Evolutionary conservation across 257 asterid species (phyloP).

Genomic region (Eucommia ulmoides): DNA sequence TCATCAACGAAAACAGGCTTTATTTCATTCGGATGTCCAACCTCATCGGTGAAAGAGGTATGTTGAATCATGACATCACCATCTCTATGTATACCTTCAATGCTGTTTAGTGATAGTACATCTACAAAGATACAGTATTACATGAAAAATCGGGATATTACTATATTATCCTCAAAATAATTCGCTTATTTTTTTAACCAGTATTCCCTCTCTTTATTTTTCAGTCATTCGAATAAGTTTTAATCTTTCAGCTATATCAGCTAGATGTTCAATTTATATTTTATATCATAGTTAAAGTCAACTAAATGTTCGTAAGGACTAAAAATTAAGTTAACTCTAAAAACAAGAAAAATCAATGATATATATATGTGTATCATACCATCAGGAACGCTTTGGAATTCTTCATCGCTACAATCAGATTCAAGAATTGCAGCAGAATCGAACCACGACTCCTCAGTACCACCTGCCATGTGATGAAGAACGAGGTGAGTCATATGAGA

Average conservation of each 20-base stretch:
- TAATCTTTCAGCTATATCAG: not conserved
- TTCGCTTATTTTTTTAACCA: too few species aligned
- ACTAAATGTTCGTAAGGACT: too few species aligned
- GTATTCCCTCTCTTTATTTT: too few species aligned
- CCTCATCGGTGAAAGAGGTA: slow-evolving; percentile 20
- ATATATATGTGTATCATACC: slow-evolving; percentile 25
- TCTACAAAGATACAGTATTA: slow-evolving; percentile 29
- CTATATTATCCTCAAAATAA: too few species aligned
- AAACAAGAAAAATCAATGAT: not conserved
- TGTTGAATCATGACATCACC: slow-evolving; percentile 19
- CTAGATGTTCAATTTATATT: not conserved
- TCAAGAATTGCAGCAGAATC: slow-evolving; percentile 72
- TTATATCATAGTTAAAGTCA: too few species aligned
- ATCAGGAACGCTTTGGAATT: slow-evolving; percentile 81
- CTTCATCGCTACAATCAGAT: slow-evolving; percentile 87
- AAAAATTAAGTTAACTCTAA: too few species aligned
- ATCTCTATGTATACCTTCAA: slow-evolving; percentile 27
- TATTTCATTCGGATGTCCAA: slow-evolving; percentile 18
- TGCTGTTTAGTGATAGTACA: slow-evolving; percentile 31
- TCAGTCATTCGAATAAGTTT: too few species aligned
- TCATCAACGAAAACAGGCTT: slow-evolving; percentile 46
- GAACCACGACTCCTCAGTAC: slow-evolving; percentile 78
- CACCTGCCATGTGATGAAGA: slow-evolving; percentile 27
- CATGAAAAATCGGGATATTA: slow-evolving; percentile 1
- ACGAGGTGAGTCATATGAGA: not conserved